Base-by-base conservation (phyloP, 2,329 filamentous ascomycete species). In the Colletotrichum siamense region DNA sequence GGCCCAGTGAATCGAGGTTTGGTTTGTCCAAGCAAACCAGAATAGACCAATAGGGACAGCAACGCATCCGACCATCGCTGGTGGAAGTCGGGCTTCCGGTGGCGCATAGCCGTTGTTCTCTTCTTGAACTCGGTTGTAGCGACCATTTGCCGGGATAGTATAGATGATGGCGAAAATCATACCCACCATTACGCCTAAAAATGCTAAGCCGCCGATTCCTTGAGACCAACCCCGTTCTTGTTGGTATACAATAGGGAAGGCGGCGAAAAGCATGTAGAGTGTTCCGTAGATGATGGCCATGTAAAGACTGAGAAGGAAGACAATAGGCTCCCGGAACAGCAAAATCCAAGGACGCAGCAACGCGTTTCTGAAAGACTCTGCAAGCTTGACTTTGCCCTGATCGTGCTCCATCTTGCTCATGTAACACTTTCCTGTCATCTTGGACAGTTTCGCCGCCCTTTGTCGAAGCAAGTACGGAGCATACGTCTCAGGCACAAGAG, bases 321-420 rank as follows among this genome's bases (percentile, higher is more conserved):
- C 93, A 79, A 95, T 95, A 2, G 94, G 94, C 81, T 95, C 93
- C 64, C 86, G 85, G 86, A 95, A 93, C 10, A 95, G 88, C 68
- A 95, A 87, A 59, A 93, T 86, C 92, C 93, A 94, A 1, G 94
- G 94, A 3, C 94, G 88, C 68, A 15, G 88, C 87, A 68, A 83
- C 0, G 79, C 78, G 5, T 13, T 70, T 61, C 68, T 78, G 5
- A 92, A 78, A 84, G 91, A 90, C 28, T 90, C 91, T 8, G 90
- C 18, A 9, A 79, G 18, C 0, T 73, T 76, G 6, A 62, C 72
- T 22, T 65, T 71, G 9, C 69, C 61, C 89, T 87, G 77, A 91
- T 89, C 72, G 89, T 81, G 77, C 88, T 88, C 67, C 90, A 91
- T 87, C 3, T 28, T 70, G 0, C 78, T 81, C 5, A 81, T 71